These are phyloP conservation scores for Digitaria exilis DNA, from an alignment of 202 grass and related monocot species.

Conservation along the genomic window DNA sequence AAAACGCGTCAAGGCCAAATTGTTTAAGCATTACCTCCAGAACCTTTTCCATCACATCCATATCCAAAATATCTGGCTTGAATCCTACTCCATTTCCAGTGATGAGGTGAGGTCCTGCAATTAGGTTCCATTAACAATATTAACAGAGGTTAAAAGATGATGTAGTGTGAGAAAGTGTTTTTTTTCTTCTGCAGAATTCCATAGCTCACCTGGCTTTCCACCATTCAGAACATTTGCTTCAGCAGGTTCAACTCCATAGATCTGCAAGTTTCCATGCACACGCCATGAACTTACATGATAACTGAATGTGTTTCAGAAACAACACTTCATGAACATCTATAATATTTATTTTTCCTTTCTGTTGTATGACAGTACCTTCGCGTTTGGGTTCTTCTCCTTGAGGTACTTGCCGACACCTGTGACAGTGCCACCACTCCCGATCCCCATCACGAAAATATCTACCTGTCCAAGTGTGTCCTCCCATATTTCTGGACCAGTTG, in stretches of 20 bases:
- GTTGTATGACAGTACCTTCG: conserved; percentile 52
- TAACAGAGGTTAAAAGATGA: not conserved
- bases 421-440: conserved; percentile 80
- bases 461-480: conserved; percentile 81
- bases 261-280: conserved; percentile 41
- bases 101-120: conserved; percentile 82
- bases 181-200: not conserved
- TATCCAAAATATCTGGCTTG: conserved; percentile 91
- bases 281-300: not conserved
- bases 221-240: conserved; percentile 89
- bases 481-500: conserved; percentile 93
- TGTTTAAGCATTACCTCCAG: conserved; percentile 61
- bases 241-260: conserved; percentile 85
- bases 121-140: conserved; percentile 15
- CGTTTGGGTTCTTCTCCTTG: conserved; percentile 79
- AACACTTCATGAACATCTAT: not conserved
- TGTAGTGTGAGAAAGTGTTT: not conserved
- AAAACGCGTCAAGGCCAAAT: not conserved
- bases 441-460: conserved; percentile 91
- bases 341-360: not conserved
- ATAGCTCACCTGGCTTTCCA: conserved; percentile 62
- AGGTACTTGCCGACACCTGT: conserved; percentile 81
- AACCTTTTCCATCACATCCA: conserved; percentile 95
- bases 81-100: conserved; percentile 92
- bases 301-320: not conserved